Base-by-base conservation (phyloP, 2,329 filamentous ascomycete genomes). In the Myriosclerotinia duriaeana region DNA sequence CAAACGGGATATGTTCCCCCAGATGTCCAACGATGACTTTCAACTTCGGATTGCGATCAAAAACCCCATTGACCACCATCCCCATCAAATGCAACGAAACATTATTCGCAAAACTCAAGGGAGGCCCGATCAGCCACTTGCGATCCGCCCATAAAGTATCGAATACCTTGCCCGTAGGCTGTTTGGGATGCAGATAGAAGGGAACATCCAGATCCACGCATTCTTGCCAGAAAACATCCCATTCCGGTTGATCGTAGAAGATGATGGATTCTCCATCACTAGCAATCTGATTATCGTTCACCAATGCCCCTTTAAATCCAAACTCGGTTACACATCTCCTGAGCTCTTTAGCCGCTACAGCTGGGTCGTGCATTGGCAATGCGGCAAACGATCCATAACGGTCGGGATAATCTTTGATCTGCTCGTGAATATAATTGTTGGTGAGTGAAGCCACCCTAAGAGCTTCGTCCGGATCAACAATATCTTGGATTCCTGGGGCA, bases 241-340 rank as follows among this genome's bases (percentile, higher is more conserved):
- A 90, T 68, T 84, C 81, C 0, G 82, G 79, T 11, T 81, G 78
- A 72, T 89, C 87, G 77, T 89, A 89, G 77, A 88, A 89, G 74
- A 89, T 78, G 79, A 86, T 84, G 34, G 82, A 81, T 66, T 87
- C 84, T 48, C 85, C 86, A 66, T 87, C 83, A 3, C 85, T 85
- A 20, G 84, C 80, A 38, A 83, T 82, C 72, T 89, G 87, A 2
- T 81, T 85, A 73, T 88, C 85, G 72, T 87, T 87, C 55, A 89
- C 80, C 5, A 89, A 77, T 4, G 81, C 85, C 3, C 87, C 87
- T 68, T 85, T 82, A 78, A 89, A 89, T n/a, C 86, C 85, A 59
- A 83, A 78, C 67, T 86, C 75, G 1, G 78, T 82, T 6, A 89
- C 68, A 62, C 82, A 85, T 61, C 84, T 79, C 54, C 76, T 74